These are phyloP conservation scores for Calonectria henricotiae DNA, from an alignment of 2,329 filamentous ascomycete genomes.

Conservation along the genomic window DNA sequence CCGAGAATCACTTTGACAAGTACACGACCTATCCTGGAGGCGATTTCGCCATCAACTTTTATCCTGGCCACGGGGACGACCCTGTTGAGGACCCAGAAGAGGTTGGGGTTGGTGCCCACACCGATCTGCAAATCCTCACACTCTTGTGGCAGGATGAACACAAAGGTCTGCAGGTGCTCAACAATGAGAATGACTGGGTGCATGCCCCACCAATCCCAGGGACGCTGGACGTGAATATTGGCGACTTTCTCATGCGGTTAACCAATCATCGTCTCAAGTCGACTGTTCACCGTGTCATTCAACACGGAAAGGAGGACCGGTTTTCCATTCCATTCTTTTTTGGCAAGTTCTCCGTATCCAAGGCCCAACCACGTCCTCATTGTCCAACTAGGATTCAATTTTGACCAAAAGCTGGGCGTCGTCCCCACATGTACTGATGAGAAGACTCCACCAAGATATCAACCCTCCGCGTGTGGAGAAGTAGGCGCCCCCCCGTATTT, in stretches of 20 bases:
- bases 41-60: slow-evolving; percentile 26
- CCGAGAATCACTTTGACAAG: slow-evolving; percentile 70
- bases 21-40: slow-evolving; percentile 26
- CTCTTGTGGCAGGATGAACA: slow-evolving; percentile 58
- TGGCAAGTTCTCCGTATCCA: slow-evolving; percentile 59
- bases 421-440: slow-evolving; percentile 10
- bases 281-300: slow-evolving; percentile 66
- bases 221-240: slow-evolving; percentile 52
- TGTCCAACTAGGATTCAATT: not conserved
- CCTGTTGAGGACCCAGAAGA: slow-evolving; percentile 15
- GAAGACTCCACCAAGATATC: not conserved
- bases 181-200: slow-evolving; percentile 47
- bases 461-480: slow-evolving; percentile 4
- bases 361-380: not conserved
- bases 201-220: slow-evolving; percentile 46
- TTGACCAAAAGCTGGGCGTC: slow-evolving; percentile 1
- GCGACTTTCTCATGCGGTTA: slow-evolving; percentile 50
- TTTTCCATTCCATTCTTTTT: slow-evolving; percentile 74
- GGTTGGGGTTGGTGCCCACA: slow-evolving; percentile 32
- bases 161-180: slow-evolving; percentile 52
- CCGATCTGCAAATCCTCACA: slow-evolving; percentile 61
- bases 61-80: slow-evolving; percentile 10
- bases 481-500: not conserved
- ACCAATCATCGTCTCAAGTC: slow-evolving; percentile 48
- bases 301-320: slow-evolving; percentile 60